These are phyloP conservation scores for Datisca glomerata DNA, from an alignment of 306 rosid genomes.

Conservation along the genomic window DNA sequence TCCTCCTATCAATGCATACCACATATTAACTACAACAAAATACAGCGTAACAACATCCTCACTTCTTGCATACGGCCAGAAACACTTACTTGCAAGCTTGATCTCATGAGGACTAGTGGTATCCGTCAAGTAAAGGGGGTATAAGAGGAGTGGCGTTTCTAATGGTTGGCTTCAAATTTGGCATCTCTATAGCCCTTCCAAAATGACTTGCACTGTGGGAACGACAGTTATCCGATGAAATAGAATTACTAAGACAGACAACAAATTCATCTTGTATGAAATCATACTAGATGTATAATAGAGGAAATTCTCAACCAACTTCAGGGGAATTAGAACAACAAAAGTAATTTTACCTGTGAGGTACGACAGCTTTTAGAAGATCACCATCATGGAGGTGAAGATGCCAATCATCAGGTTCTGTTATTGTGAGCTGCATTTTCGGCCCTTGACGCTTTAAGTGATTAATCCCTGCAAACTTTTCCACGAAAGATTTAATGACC, in stretches of 20 bases:
- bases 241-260: background rate
- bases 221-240: slow-evolving; percentile 11
- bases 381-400: slow-evolving; percentile 85
- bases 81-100: slow-evolving; percentile 57
- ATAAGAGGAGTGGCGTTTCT: slow-evolving; percentile 69
- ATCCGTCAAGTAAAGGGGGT: slow-evolving; percentile 85
- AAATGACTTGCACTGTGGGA: slow-evolving; percentile 51
- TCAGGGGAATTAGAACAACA: background rate
- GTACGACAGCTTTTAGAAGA: slow-evolving; percentile 59
- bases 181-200: too few relatives aligned
- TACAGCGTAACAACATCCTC: too few relatives aligned
- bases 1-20: too few relatives aligned
- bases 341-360: slow-evolving; percentile 46
- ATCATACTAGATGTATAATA: background rate
- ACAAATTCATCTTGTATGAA: background rate
- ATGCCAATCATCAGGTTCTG: slow-evolving; percentile 93
- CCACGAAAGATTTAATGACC: slow-evolving; percentile 17
- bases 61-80: too few relatives aligned
- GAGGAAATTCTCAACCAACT: background rate
- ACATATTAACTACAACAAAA: background rate
- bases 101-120: slow-evolving; percentile 55
- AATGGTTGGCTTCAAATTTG: slow-evolving; percentile 73
- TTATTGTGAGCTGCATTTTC: slow-evolving; percentile 65
- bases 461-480: slow-evolving; percentile 20
- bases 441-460: slow-evolving; percentile 16